Evolutionary conservation across 768 basidiomycete genomes (phyloP).

Genomic region (Lactarius psammicola): DNA sequence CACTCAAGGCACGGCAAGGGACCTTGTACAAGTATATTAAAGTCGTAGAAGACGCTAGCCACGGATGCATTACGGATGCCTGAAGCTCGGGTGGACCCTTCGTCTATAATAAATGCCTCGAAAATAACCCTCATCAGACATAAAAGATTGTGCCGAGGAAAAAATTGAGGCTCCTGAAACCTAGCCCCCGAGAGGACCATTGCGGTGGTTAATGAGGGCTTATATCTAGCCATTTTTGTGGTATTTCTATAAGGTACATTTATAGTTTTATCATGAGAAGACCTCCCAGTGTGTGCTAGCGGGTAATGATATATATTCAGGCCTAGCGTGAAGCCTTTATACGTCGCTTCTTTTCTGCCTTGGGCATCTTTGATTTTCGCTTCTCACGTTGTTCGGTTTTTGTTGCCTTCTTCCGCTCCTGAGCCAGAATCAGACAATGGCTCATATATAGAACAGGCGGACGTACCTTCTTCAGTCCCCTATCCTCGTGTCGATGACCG

Average conservation of each 20-base stretch:
- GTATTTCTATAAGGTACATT: background rate
- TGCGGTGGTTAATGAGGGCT: background rate
- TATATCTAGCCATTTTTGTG: background rate
- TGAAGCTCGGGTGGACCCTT: conserved; percentile 36
- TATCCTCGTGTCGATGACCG: conserved; percentile 92
- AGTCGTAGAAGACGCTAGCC: conserved; percentile 85
- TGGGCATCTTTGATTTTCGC: conserved; percentile 91
- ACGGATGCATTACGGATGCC: conserved; percentile 88
- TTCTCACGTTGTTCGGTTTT: conserved; percentile 88
- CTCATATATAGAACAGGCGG: background rate
- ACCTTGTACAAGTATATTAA: conserved; percentile 89
- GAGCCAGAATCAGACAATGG: conserved; percentile 18
- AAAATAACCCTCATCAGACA: background rate
- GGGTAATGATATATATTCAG: conserved; percentile 1
- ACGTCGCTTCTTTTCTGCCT: conserved; percentile 87
- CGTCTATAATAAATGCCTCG: background rate
- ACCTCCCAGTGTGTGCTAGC: background rate
- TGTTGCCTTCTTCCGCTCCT: conserved; percentile 90
- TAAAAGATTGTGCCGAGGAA: background rate
- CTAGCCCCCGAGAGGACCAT: background rate
- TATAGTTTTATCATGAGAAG: background rate
- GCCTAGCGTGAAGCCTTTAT: conserved; percentile 52
- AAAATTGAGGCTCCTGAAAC: background rate
- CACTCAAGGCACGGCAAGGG: conserved; percentile 79
- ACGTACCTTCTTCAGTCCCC: conserved; percentile 81